phyloP scores from a whole-genome alignment of 2,329 filamentous ascomycete genomes.

The Emergomyces africanus region DNA sequence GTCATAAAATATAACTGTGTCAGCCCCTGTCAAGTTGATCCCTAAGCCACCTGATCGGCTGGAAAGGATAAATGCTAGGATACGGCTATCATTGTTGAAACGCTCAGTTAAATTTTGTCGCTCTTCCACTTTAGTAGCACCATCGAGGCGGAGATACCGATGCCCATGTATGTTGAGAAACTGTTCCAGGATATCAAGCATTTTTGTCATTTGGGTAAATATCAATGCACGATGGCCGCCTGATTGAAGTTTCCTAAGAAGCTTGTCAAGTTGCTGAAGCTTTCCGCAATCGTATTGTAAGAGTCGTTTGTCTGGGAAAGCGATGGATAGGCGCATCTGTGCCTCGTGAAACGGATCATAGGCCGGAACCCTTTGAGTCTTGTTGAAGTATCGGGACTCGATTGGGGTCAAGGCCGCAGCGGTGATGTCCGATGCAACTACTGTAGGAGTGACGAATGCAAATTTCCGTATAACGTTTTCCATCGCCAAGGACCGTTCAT shows the following conservation, averaged over 20 bases:
- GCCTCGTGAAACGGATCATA: slow-evolving; percentile 85
- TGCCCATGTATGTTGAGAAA: slow-evolving; percentile 97
- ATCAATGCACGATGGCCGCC: slow-evolving; percentile 90
- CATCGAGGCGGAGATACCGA: slow-evolving; percentile 90
- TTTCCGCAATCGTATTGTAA: slow-evolving; percentile 97
- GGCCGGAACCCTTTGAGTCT: slow-evolving; percentile 40
- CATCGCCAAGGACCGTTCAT: slow-evolving; percentile 58
- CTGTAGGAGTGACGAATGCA: slow-evolving; percentile 81
- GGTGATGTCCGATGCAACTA: slow-evolving; percentile 66
- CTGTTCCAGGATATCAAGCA: slow-evolving; percentile 91
- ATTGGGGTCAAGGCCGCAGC: slow-evolving; percentile 53
- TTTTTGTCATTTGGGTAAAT: slow-evolving; percentile 99
- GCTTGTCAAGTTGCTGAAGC: slow-evolving; percentile 73
- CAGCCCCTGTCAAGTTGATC: slow-evolving; percentile 91
- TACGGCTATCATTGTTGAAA: slow-evolving; percentile 89
- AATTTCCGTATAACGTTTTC: slow-evolving; percentile 74
- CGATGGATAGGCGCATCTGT: slow-evolving; percentile 83
- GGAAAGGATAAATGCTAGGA: slow-evolving; percentile 89
- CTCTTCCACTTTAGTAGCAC: slow-evolving; percentile 91
- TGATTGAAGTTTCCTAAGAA: slow-evolving; percentile 75
- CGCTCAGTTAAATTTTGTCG: slow-evolving; percentile 90
- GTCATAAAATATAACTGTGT: slow-evolving; percentile 98
- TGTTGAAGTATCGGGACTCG: slow-evolving; percentile 36
- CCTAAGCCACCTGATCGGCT: slow-evolving; percentile 88
- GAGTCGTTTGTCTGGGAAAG: slow-evolving; percentile 92